Evolutionary conservation across 768 basidiomycete species (phyloP).

Genomic region (Cyathus striatus): DNA sequence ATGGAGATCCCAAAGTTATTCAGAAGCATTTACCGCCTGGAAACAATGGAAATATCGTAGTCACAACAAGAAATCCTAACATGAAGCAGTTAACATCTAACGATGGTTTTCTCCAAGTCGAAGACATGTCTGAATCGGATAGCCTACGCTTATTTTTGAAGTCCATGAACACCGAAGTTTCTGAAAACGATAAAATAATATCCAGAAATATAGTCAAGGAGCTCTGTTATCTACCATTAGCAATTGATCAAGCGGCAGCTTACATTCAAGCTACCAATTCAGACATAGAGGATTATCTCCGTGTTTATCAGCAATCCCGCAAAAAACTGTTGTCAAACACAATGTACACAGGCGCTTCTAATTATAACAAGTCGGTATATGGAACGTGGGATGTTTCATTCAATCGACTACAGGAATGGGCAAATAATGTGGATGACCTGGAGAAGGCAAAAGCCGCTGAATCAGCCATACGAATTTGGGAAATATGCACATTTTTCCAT

Average conservation of each 20-base stretch:
- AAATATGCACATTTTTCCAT: slow-evolving; percentile 13
- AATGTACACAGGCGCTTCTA: slow-evolving; percentile 6
- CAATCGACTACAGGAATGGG: slow-evolving; percentile 7
- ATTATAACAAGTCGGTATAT: slow-evolving; percentile 12
- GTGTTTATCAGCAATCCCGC: slow-evolving; percentile 4
- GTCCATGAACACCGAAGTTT: slow-evolving; percentile 3
- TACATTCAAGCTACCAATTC: slow-evolving; percentile 9
- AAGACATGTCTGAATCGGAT: slow-evolving; percentile 11
- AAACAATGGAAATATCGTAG: slow-evolving; percentile 10
- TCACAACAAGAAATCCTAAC: slow-evolving; percentile 11
- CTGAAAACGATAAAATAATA: neutral
- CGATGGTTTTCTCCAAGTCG: slow-evolving; percentile 4
- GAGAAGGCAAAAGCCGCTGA: slow-evolving; percentile 4
- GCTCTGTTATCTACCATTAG: slow-evolving; percentile 3
- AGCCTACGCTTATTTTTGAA: slow-evolving; percentile 11
- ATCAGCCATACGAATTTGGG: slow-evolving; percentile 10
- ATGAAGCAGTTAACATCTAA: slow-evolving; percentile 5
- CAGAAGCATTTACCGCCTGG: slow-evolving; percentile 10
- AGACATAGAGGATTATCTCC: slow-evolving; percentile 8
- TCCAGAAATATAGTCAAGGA: slow-evolving; percentile 7
- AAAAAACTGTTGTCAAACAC: slow-evolving; percentile 6
- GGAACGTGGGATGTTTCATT: slow-evolving; percentile 14
- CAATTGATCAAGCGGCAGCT: slow-evolving; percentile 14
- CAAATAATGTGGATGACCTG: neutral
- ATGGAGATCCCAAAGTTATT: slow-evolving; percentile 5